phyloP scores from a whole-genome alignment of 306 rosid species.

The Adenanthera pavonina region DNA sequence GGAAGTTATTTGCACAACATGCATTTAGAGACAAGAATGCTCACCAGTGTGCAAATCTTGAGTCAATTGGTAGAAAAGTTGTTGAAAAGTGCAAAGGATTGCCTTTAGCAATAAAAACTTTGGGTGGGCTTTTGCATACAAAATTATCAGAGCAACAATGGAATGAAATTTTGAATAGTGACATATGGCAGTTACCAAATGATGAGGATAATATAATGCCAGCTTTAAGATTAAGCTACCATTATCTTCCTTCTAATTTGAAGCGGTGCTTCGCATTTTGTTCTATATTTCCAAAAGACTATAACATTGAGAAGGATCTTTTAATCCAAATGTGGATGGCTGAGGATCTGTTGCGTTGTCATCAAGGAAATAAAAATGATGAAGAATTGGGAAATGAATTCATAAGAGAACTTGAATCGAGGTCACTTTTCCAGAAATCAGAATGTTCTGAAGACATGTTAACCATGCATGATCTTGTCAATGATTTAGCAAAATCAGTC shows the following conservation, averaged over 20 bases:
- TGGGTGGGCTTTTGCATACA: background rate
- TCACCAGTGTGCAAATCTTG: background rate
- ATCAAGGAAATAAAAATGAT: background rate
- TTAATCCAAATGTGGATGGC: constrained; percentile 18
- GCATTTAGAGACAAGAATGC: background rate
- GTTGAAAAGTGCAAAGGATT: background rate
- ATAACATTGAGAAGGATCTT: background rate
- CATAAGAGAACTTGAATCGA: background rate
- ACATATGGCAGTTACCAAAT: background rate
- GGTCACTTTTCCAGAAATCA: background rate
- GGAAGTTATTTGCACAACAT: background rate
- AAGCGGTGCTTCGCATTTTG: constrained; percentile 19
- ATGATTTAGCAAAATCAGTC: constrained; percentile 1
- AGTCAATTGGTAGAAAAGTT: background rate
- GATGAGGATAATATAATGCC: background rate
- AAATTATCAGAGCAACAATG: background rate
- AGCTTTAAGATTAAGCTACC: constrained; percentile 17
- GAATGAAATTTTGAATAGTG: background rate
- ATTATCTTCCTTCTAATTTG: constrained; percentile 5
- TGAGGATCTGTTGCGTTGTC: background rate
- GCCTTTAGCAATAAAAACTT: background rate
- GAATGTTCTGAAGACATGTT: background rate
- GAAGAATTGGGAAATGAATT: background rate
- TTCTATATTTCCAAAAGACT: background rate
- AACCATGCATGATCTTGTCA: constrained; percentile 12